A percentile compares a stretch with the other conserved stretches of the same genome.
These are phyloP conservation scores for Ostreobium quekettii DNA, from an alignment of 139 green algal genomes.

Conservation along the genomic window DNA sequence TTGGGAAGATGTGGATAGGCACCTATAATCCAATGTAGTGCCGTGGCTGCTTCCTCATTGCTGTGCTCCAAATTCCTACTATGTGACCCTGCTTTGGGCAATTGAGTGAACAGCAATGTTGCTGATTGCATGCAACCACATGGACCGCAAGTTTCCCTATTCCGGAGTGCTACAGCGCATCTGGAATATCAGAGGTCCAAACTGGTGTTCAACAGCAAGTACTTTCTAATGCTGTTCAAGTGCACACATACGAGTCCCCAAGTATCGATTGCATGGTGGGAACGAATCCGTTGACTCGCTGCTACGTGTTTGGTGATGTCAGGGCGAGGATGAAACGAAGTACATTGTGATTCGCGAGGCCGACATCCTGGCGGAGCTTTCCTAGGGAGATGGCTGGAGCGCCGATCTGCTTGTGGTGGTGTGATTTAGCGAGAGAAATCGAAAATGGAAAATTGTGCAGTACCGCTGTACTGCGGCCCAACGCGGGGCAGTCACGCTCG, in stretches of 20 bases:
- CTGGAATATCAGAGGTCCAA: neutral
- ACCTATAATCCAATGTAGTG: too few relatives aligned
- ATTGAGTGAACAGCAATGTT: too few relatives aligned
- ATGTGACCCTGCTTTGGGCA: too few relatives aligned
- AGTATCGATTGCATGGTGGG: neutral
- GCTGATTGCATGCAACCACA: neutral
- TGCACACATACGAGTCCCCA: neutral
- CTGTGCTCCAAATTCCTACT: too few relatives aligned
- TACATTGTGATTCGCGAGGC: constrained; percentile 78
- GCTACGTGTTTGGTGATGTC: neutral
- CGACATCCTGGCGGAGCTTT: constrained; percentile 78
- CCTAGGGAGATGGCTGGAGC: too few relatives aligned
- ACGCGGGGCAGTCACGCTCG: too few relatives aligned
- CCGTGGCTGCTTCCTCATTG: too few relatives aligned
- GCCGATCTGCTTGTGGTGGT: too few relatives aligned
- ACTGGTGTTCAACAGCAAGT: neutral
- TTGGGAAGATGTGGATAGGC: too few relatives aligned
- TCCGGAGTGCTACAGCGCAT: neutral
- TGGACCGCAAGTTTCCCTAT: neutral
- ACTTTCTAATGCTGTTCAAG: neutral
- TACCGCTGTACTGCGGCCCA: too few relatives aligned
- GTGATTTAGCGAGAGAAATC: too few relatives aligned
- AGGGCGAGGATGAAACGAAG: constrained; percentile 38
- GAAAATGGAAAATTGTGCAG: too few relatives aligned
- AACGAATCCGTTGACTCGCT: neutral